A percentile compares a stretch with the other conserved stretches of the same genome.
These are phyloP conservation scores for Gossypium rotundifolium DNA, from an alignment of 345 rosid genomes.

Conservation along the genomic window DNA sequence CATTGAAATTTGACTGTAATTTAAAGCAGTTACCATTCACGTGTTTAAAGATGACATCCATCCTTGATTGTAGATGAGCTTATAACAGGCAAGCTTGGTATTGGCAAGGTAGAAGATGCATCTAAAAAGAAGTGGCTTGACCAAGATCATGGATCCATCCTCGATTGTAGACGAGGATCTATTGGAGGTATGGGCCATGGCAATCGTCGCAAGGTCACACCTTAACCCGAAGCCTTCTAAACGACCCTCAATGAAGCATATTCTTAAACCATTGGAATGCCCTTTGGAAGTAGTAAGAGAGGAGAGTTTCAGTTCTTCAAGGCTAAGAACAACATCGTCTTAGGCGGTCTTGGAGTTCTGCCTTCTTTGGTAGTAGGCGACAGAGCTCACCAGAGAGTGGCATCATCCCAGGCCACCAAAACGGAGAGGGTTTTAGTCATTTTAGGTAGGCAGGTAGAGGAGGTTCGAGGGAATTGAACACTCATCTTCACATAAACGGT, in stretches of 20 bases:
- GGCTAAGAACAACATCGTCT: conserved; percentile 63
- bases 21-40: too few species aligned
- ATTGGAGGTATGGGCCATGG: conserved; percentile 91
- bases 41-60: too few species aligned
- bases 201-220: conserved; percentile 8
- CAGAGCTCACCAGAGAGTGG: conserved; percentile 51
- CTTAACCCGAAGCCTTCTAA: conserved; percentile 58
- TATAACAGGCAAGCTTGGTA: conserved; percentile 81
- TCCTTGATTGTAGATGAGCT: conserved; percentile 31
- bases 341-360: conserved; percentile 61
- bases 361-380: conserved; percentile 78
- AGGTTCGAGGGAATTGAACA: conserved; percentile 46
- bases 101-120: conserved; percentile 53
- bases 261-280: conserved; percentile 81
- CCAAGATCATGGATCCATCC: conserved; percentile 11
- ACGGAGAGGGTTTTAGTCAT: conserved; percentile 28
- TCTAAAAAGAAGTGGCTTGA: conserved; percentile 50
- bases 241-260: conserved; percentile 74
- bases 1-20: neutral
- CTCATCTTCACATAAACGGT: conserved; percentile 48
- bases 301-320: conserved; percentile 53
- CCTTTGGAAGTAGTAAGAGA: conserved; percentile 66
- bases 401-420: conserved; percentile 19
- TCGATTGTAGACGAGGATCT: conserved; percentile 64
- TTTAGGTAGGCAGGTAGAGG: conserved; percentile 42